Base-by-base conservation (phyloP, 2,329 filamentous ascomycete genomes). In the Colletotrichum tropicale region DNA sequence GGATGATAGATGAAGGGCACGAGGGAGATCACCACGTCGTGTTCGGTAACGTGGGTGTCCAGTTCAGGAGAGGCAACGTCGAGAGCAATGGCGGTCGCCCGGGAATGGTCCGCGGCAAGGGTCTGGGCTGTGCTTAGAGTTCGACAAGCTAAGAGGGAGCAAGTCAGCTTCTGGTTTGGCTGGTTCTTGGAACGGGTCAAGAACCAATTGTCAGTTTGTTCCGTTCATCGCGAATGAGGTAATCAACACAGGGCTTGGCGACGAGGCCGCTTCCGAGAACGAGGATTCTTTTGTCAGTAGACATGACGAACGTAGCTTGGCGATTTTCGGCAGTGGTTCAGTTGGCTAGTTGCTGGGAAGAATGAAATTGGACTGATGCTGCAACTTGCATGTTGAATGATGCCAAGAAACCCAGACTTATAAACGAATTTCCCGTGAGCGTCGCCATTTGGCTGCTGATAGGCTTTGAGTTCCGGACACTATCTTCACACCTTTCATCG, bases 1-100 rank as follows among this genome's bases (percentile, higher is more conserved):
- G 79, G 74, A 56, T 84, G 79, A 56, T 80, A 36, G 4, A 74
- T 61, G 55, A 78, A 81, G 0, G 80, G 81, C 4, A 82, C 77
- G 12, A 81, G 78, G 2, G 79, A 80, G 8, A 82, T 75, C 18
- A 81, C 78, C 12, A 81, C 24, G 48, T 81, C 75, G 28, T 80
- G 76, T 16, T 43, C 26, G 1, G 77, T 68, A 4, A 81, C 66
- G 4, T 70, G 32, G 3, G 6, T 1, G n/a, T 80, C 75, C 5
- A 81, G 67, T 2, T 77, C 76, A 4, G 66, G 26, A 2, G 78
- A 79, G 2, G 21, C 34, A 15, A 81, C 79, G 13, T 79, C 78
- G 10, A 80, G 76, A 18, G 66, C 68, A 24, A 79, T 77, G 2
- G 77, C 62, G 8, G 3, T 64, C 16, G 71, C 18, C 18, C 66